Percentiles rank a stretch among this genome's conserved stretches.
phyloP scores from a whole-genome alignment of 768 basidiomycete species.

The Panaeolus cyanescens region DNA sequence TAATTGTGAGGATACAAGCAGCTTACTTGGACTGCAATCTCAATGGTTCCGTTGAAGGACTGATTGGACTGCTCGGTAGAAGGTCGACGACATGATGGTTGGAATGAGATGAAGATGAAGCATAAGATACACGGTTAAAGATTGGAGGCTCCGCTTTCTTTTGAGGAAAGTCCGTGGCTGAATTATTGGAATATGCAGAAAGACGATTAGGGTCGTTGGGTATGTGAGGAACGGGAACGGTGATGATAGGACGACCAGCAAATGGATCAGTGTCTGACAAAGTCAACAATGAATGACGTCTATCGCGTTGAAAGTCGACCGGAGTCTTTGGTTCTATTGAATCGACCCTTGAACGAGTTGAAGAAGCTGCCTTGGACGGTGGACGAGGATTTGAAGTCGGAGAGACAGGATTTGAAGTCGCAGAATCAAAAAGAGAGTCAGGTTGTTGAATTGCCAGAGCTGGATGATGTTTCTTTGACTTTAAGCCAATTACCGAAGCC shows the following conservation, averaged over 20 bases:
- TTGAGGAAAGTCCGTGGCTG: slow-evolving; percentile 42
- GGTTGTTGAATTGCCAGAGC: slow-evolving; percentile 55
- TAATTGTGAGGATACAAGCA: slow-evolving; percentile 1
- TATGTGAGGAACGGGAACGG: slow-evolving; percentile 33
- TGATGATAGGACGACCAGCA: slow-evolving; percentile 46
- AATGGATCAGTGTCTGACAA: slow-evolving; percentile 69
- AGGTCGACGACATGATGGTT: slow-evolving; percentile 33
- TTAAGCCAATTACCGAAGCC: slow-evolving; percentile 63
- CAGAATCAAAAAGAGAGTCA: slow-evolving; percentile 24
- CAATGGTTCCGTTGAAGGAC: slow-evolving; percentile 14
- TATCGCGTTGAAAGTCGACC: slow-evolving; percentile 42
- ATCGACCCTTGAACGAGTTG: slow-evolving; percentile 56
- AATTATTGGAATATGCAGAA: slow-evolving; percentile 56
- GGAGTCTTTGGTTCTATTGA: slow-evolving; percentile 58
- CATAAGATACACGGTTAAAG: slow-evolving; percentile 52
- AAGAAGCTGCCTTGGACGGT: slow-evolving; percentile 57
- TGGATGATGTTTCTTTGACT: slow-evolving; percentile 56
- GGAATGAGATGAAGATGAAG: slow-evolving; percentile 60
- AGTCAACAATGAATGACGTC: slow-evolving; percentile 57
- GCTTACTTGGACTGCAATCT: slow-evolving; percentile 22
- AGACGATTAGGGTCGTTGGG: slow-evolving; percentile 47
- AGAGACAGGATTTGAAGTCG: slow-evolving; percentile 20
- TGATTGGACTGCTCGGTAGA: slow-evolving; percentile 12
- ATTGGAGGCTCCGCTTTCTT: slow-evolving; percentile 39
- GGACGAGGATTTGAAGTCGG: slow-evolving; percentile 34